Base-by-base conservation (phyloP, 2,329 filamentous ascomycete species). In the Phaeosphaeriaceae sp. region DNA sequence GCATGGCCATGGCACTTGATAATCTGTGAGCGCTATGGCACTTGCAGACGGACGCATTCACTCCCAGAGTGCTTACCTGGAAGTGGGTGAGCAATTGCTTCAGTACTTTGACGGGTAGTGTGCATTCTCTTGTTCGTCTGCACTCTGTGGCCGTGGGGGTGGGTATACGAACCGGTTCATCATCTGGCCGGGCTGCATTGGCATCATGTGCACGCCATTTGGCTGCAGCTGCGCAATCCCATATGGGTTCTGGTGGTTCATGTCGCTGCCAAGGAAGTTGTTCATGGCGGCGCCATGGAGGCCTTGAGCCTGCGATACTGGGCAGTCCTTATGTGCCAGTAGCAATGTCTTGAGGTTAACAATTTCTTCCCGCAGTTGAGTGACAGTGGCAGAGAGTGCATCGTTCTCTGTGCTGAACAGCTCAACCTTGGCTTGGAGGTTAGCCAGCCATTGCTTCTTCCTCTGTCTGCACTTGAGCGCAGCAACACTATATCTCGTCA, bases 381-480 rank as follows among this genome's bases (percentile, higher is more conserved):
- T 90, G 57, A 98, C 93, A 62, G 95, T 94, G 2, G 89, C 85
- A 19, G 89, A 91, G 33, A 99, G 84, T 1, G 88, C 88, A 72
- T 99, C 95, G 63, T 98, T 98, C 78, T 99, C 95, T 0, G 85
- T 89, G 62, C 90, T 93, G 73, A 93, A 98, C 66, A 96, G 85
- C 77, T 99, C 95, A 17, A 98, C 94, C 78, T 98, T 98, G 55
- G 88, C 87, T 77, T 99, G 95, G 1, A 99, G 85, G 68, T 97
- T 98, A 31, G 91, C 91, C 57, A 98, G 86, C 95, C 95, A 99
- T 76, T 98, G 95, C 85, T 99, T 99, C 85, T 99, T 99, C 20
- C 95, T 88, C 78, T 99, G 95, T 60, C 95, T 90, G 79, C 95
- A 99, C 76, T 99, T 99, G 58, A 99, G 84, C 2, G 95, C 95